phyloP scores from a whole-genome alignment of 495 filamentous ascomycete species.

The Neurospora africana region DNA sequence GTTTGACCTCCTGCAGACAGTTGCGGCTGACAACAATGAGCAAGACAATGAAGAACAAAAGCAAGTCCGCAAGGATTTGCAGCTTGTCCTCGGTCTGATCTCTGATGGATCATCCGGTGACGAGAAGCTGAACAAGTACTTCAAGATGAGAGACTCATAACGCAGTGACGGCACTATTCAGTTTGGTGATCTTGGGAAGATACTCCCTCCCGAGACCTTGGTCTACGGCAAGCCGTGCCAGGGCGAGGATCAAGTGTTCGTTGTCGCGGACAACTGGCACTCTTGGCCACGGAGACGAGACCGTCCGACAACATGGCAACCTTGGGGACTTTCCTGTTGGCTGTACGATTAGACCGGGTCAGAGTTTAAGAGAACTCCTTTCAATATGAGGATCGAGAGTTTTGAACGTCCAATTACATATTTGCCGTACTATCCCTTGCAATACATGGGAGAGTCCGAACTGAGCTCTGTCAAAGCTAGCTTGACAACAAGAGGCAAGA shows the following conservation, averaged over 20 bases:
- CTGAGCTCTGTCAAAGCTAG: background rate
- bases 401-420: background rate
- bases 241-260: background rate
- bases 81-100: background rate
- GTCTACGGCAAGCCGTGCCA: background rate
- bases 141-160: background rate
- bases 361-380: conserved; percentile 2
- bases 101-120: conserved; percentile 3
- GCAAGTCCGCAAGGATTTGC: background rate
- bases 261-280: background rate
- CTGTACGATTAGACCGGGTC: conserved; percentile 3
- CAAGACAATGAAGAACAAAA: background rate
- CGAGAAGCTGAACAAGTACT: conserved; percentile 2
- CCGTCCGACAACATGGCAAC: background rate
- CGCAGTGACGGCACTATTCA: conserved; percentile 1
- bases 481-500: background rate
- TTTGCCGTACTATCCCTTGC: background rate
- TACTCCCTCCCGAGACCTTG: conserved; percentile 1
- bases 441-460: background rate
- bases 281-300: background rate
- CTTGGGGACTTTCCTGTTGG: background rate
- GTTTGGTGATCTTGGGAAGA: conserved; percentile 3
- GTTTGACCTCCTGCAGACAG: background rate
- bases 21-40: background rate
- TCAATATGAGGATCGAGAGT: background rate